Base-by-base conservation (phyloP, 768 basidiomycete genomes). In the Termitomyces sp. region DNA sequence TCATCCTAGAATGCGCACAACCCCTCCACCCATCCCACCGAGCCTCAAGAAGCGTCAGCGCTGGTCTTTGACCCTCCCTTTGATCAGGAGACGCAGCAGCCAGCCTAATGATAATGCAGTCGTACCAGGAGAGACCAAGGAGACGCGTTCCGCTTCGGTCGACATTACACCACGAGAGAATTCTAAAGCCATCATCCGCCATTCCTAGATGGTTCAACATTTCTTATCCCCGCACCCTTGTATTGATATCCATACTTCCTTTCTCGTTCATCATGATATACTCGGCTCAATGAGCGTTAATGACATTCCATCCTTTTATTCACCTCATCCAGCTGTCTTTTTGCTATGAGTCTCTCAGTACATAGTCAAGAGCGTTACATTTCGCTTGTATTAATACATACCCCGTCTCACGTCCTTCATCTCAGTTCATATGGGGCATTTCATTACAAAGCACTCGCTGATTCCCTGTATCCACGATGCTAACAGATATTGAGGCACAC, bases 1-100 rank as follows among this genome's bases (percentile, higher is more conserved):
- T 0, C 68, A 69, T 42, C 68, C 70, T 3, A 69, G 68, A 56
- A 45, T 69, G 56, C 65, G 63, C 2, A 31, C 52, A 16, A 45
- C 58, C 5, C 57, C 62, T 4, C 69, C 70, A 2, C 69, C 70
- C 4, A 56, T 70, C 16, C 70, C 70, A 4, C 70, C 70, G 3
- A 62, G 68, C 19, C 62, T 71, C 6, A 70, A 67, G 57, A 69
- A 69, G 54, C 54, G 63, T 1, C 61, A 67, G 49, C 54, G 64
- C 16, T 68, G 66, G 67, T 62, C 64, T 42, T 52, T 64, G 14
- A 58, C 58, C 0, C 44, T 68, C 5, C 55, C 55, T 6, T 25
- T 63, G 4, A 45, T 62, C 8, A 37, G 62, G 17, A 53, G 62
- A 41, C 57, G 59, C 14, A 63, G 37, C 41, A 59, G 53, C 6